These are phyloP conservation scores for Ophiostoma sp. DNA, from an alignment of 2,329 filamentous ascomycete species.

Conservation along the genomic window DNA sequence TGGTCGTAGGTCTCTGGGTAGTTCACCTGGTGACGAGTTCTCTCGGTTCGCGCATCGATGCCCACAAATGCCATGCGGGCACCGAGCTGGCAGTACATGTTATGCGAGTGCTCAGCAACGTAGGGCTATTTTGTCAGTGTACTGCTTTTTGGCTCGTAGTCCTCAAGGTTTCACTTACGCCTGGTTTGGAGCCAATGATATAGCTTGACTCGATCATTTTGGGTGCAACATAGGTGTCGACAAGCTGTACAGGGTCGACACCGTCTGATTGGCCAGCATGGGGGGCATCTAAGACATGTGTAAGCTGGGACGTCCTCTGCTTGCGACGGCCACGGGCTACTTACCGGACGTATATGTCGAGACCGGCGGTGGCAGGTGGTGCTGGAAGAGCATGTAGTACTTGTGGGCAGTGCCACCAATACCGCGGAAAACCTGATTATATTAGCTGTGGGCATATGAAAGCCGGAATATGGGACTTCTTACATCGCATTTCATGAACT, in stretches of 20 bases:
- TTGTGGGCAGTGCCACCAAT: slow-evolving; percentile 92
- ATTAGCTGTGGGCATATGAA: neutral
- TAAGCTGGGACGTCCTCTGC: neutral
- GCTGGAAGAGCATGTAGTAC: slow-evolving; percentile 97
- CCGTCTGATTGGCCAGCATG: slow-evolving; percentile 30
- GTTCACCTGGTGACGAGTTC: slow-evolving; percentile 89
- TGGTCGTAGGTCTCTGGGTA: slow-evolving; percentile 85
- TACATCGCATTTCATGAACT: slow-evolving; percentile 74
- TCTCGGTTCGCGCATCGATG: slow-evolving; percentile 89
- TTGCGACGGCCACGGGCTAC: slow-evolving; percentile 2
- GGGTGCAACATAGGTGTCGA: slow-evolving; percentile 65
- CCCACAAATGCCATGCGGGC: slow-evolving; percentile 79
- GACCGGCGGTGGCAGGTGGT: slow-evolving; percentile 77
- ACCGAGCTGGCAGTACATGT: slow-evolving; percentile 78
- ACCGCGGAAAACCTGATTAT: slow-evolving; percentile 72
- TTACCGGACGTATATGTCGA: slow-evolving; percentile 78
- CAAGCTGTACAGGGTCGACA: slow-evolving; percentile 63
- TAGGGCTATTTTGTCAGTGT: slow-evolving; percentile 58
- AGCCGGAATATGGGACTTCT: slow-evolving; percentile 19
- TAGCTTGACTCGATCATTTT: slow-evolving; percentile 61
- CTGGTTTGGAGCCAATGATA: slow-evolving; percentile 70
- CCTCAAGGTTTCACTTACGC: slow-evolving; percentile 50
- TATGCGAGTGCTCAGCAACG: slow-evolving; percentile 80
- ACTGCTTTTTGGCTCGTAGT: neutral
- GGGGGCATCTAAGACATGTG: slow-evolving; percentile 35